These are phyloP conservation scores for Geosiphon pyriformis DNA, from an alignment of 192 early-diverging fungal species.

Conservation along the genomic window DNA sequence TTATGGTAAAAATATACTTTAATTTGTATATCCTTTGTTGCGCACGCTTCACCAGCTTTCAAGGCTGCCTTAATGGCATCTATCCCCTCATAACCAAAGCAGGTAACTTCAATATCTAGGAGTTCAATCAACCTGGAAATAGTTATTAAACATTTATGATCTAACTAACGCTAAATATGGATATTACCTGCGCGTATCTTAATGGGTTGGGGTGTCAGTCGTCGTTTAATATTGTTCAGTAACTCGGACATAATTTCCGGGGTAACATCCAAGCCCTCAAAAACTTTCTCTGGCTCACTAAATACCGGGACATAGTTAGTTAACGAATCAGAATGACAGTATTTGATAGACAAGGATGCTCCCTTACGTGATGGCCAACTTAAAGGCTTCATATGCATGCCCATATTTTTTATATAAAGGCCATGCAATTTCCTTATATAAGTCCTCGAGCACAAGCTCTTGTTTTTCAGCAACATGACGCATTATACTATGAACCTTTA, in stretches of 20 bases:
- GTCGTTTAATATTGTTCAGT: constrained; percentile 74
- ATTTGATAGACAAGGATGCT: not conserved
- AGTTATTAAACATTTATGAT: not conserved
- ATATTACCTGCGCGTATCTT: constrained; percentile 82
- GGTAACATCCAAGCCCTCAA: constrained; percentile 71
- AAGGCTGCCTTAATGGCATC: constrained; percentile 92
- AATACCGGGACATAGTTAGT: not conserved
- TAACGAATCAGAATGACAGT: too few relatives aligned
- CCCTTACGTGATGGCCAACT: constrained; percentile 77
- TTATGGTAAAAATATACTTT: too few relatives aligned
- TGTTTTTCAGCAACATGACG: constrained; percentile 84
- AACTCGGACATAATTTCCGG: constrained; percentile 66
- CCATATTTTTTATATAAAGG: constrained; percentile 93
- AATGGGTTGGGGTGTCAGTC: constrained; percentile 91
- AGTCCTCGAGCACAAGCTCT: constrained; percentile 71
- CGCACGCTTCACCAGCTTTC: constrained; percentile 75
- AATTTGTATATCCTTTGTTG: constrained; percentile 72
- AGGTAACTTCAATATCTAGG: constrained; percentile 86
- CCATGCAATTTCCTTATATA: constrained; percentile 86
- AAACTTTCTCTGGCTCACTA: constrained; percentile 81
- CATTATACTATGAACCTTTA: constrained; percentile 68
- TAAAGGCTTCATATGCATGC: constrained; percentile 97
- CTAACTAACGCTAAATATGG: not conserved
- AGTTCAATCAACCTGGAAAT: not conserved
- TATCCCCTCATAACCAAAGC: constrained; percentile 91